Evolutionary conservation across 2,329 filamentous ascomycete species (phyloP).

Genomic region (Nemania sp.): DNA sequence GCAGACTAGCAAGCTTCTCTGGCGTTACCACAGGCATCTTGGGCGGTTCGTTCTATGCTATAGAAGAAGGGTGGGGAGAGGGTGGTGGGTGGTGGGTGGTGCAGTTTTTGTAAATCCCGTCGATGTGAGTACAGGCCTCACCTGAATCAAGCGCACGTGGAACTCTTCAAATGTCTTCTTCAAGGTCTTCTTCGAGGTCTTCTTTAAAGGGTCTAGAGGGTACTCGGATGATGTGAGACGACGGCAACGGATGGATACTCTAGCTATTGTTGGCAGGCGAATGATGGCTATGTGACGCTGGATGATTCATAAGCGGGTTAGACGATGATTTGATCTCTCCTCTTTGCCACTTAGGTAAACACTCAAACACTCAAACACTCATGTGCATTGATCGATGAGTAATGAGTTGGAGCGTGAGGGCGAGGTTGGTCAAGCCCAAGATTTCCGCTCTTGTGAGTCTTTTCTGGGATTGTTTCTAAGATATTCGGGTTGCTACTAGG

Average conservation of each 20-base stretch:
- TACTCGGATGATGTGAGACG: not conserved
- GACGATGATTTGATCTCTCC: no score
- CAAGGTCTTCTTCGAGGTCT: no score
- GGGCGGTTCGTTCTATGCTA: slow-evolving; percentile 4
- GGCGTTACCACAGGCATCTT: slow-evolving; percentile 91
- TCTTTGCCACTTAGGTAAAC: slow-evolving; percentile 1
- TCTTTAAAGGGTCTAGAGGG: not conserved
- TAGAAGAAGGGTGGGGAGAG: not conserved
- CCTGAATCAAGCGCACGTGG: not conserved
- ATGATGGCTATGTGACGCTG: slow-evolving; percentile 23
- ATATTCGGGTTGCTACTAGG: not conserved
- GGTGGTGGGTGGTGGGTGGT: slow-evolving; percentile 17
- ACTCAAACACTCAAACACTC: no score
- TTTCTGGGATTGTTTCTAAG: not conserved
- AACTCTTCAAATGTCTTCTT: not conserved
- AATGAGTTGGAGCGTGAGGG: no score
- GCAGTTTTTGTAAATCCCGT: slow-evolving; percentile 10
- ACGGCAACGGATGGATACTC: not conserved
- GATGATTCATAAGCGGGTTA: slow-evolving; percentile 21
- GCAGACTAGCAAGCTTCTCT: slow-evolving; percentile 87
- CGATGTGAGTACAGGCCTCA: not conserved
- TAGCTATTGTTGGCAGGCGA: not conserved
- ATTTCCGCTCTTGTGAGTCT: not conserved
- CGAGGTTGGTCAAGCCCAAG: no score
- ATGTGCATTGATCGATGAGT: no score